Percentiles rank a stretch among this genome's conserved stretches.
Conservation (phyloP, 495 filamentous ascomycete species). For the Aspergillus sclerotiicarbonarius region DNA sequence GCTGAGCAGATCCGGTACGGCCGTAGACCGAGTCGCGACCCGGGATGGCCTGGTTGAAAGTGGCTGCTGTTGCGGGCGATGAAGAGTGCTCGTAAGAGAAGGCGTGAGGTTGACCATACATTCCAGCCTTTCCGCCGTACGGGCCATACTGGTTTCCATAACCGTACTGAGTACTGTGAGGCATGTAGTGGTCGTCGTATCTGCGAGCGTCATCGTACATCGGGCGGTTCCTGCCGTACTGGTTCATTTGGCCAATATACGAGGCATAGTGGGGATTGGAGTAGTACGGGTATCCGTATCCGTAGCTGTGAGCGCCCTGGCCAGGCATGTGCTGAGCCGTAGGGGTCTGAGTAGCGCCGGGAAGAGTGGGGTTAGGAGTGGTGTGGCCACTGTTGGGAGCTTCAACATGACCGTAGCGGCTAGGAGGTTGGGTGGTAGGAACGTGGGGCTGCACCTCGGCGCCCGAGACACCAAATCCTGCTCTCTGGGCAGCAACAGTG, state of each 20-base stretch:
- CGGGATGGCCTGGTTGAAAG: slow-evolving; percentile 64
- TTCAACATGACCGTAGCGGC: slow-evolving; percentile 70
- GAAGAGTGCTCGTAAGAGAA: slow-evolving; percentile 81
- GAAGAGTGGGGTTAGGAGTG: slow-evolving; percentile 79
- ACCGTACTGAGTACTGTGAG: slow-evolving; percentile 57
- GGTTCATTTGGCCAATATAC: slow-evolving; percentile 71
- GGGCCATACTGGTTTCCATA: slow-evolving; percentile 72
- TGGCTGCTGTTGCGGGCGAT: slow-evolving; percentile 68
- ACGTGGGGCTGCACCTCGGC: slow-evolving; percentile 74
- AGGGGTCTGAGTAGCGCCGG: slow-evolving; percentile 61
- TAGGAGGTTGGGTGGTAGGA: slow-evolving; percentile 63
- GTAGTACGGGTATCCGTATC: slow-evolving; percentile 78
- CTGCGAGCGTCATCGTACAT: slow-evolving; percentile 57
- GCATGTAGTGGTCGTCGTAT: slow-evolving; percentile 55
- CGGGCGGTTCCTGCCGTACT: slow-evolving; percentile 52
- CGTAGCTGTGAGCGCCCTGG: slow-evolving; percentile 56
- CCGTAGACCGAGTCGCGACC: slow-evolving; percentile 77
- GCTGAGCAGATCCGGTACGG: slow-evolving; percentile 70
- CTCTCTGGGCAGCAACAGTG: slow-evolving; percentile 63
- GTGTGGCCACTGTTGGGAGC: slow-evolving; percentile 81
- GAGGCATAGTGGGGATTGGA: slow-evolving; percentile 72
- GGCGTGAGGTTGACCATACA: slow-evolving; percentile 76
- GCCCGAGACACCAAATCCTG: slow-evolving; percentile 66
- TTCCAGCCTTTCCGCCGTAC: slow-evolving; percentile 69
- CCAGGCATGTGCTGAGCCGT: slow-evolving; percentile 62